A percentile compares a stretch with the other conserved stretches of the same genome.
Evolutionary conservation across 129 eudicot species (phyloP).

Genomic region (Lactuca saligna): DNA sequence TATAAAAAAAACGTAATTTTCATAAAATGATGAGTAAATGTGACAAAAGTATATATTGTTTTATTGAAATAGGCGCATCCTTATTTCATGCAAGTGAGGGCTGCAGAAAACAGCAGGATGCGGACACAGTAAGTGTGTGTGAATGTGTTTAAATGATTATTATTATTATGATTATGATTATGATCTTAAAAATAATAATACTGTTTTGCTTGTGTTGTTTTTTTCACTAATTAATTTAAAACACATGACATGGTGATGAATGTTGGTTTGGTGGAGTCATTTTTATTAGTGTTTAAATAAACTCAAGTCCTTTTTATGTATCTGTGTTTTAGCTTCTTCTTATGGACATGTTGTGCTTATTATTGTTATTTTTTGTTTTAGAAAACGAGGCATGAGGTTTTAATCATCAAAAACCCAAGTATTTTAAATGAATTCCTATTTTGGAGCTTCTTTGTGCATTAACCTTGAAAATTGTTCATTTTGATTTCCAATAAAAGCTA

Average conservation of each 20-base stretch:
- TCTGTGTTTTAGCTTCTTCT: no score
- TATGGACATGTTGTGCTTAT: conserved; percentile 9
- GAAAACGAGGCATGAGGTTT: no score
- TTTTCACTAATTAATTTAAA: conserved; percentile 3
- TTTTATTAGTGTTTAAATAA: conserved; percentile 27
- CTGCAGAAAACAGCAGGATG: conserved; percentile 90
- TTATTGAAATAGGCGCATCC: conserved; percentile 64
- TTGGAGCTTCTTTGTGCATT: neutral
- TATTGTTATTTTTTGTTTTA: neutral
- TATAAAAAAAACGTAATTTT: neutral
- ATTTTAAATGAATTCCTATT: neutral
- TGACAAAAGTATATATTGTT: no score
- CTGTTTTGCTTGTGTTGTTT: neutral
- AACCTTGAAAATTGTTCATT: neutral
- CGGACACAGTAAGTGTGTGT: conserved; percentile 55
- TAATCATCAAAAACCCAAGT: no score
- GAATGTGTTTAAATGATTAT: conserved; percentile 24
- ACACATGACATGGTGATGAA: neutral
- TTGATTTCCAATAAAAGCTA: neutral
- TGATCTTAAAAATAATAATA: conserved; percentile 15
- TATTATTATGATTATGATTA: no score
- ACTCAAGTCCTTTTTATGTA: neutral
- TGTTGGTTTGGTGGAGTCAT: conserved; percentile 8
- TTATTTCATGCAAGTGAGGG: conserved; percentile 89
- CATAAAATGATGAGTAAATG: neutral